Percentiles rank a stretch among this genome's conserved stretches.
Conservation (phyloP, 2,329 filamentous ascomycete species). For the Daldinia eschscholtzii region DNA sequence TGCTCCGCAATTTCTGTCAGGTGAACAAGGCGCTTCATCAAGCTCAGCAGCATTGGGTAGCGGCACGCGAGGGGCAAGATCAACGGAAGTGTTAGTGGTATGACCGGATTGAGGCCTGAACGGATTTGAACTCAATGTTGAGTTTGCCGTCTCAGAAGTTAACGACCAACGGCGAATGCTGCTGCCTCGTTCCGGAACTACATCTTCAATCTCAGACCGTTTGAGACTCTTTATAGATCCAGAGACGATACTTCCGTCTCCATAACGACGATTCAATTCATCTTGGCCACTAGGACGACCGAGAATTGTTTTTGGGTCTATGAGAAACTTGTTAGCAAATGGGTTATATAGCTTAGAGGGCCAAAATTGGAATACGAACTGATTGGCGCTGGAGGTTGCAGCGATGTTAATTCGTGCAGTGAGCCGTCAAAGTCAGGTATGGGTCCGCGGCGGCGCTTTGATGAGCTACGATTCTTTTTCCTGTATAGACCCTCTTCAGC, state of each 20-base stretch:
- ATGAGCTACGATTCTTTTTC: constrained; percentile 34
- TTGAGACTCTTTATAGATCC: constrained; percentile 44
- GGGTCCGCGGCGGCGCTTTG: constrained; percentile 41
- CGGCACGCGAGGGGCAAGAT: constrained; percentile 51
- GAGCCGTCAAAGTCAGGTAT: constrained; percentile 42
- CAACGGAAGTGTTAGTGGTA: constrained; percentile 61
- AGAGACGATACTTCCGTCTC: constrained; percentile 46
- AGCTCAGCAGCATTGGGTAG: constrained; percentile 33
- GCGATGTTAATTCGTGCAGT: constrained; percentile 37
- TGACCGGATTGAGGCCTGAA: constrained; percentile 59
- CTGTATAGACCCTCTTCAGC: constrained; percentile 28
- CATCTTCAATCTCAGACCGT: constrained; percentile 55
- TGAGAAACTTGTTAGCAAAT: constrained; percentile 34
- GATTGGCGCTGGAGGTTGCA: constrained; percentile 35
- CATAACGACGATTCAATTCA: constrained; percentile 35
- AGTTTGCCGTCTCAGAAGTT: constrained; percentile 58
- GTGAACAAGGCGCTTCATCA: constrained; percentile 27
- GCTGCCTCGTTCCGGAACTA: constrained; percentile 55
- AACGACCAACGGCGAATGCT: constrained; percentile 58
- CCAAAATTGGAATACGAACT: constrained; percentile 43
- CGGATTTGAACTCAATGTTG: constrained; percentile 57
- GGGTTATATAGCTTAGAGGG: constrained; percentile 6
- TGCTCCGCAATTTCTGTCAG: constrained; percentile 7
- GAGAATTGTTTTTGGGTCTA: constrained; percentile 38
- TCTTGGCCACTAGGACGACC: constrained; percentile 29